phyloP scores from a whole-genome alignment of 371 early-diverging fungal genomes.

The Circinella minor region DNA sequence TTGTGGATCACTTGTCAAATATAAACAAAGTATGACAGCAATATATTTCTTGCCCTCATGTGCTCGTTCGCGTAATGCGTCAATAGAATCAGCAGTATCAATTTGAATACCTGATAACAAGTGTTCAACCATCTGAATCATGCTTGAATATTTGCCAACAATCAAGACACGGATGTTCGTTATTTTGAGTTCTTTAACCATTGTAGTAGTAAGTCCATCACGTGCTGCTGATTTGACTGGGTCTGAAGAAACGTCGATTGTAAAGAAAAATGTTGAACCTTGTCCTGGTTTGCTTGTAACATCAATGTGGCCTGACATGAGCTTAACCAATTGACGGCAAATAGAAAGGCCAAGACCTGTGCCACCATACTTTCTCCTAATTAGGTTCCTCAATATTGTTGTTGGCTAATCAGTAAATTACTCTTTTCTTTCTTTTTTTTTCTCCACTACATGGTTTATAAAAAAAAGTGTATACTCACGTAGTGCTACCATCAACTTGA shows the following conservation, averaged over 20 bases:
- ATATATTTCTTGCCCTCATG: constrained; percentile 23
- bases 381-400: background rate
- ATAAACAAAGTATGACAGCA: constrained; percentile 40
- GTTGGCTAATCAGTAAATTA: too few species aligned
- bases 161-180: constrained; percentile 35
- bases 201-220: constrained; percentile 7
- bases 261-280: constrained; percentile 62
- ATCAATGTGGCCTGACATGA: constrained; percentile 59
- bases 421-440: too few species aligned
- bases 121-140: constrained; percentile 34
- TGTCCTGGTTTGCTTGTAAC: constrained; percentile 56
- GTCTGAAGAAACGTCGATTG: constrained; percentile 39
- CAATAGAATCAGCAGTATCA: constrained; percentile 31
- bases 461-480: constrained; percentile 21
- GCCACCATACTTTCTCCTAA: constrained; percentile 62
- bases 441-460: too few species aligned
- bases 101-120: constrained; percentile 28
- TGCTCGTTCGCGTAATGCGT: background rate
- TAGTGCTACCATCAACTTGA: constrained; percentile 62
- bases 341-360: constrained; percentile 67
- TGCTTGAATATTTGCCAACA: constrained; percentile 29
- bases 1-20: constrained; percentile 12
- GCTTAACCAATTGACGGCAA: constrained; percentile 52
- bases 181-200: constrained; percentile 24
- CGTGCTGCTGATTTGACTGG: constrained; percentile 30